Percentiles rank a stretch among this genome's conserved stretches.
Conservation (phyloP, 805 yeast genomes). For the Yamadazyma laniorum region DNA sequence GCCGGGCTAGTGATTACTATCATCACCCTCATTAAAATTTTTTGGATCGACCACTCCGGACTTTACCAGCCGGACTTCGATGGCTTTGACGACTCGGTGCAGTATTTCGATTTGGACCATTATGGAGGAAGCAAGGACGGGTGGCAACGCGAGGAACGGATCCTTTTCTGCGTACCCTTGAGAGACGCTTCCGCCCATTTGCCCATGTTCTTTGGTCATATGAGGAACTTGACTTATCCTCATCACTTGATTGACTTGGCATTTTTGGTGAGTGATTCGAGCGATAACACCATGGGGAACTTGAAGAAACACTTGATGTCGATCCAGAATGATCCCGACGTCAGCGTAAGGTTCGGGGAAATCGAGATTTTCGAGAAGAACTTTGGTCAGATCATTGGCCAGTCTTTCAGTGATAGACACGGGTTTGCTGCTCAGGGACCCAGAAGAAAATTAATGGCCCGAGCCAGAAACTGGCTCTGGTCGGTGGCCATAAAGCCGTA, state of each 20-base stretch:
- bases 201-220: slow-evolving; percentile 83
- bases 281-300: slow-evolving; percentile 79
- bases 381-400: slow-evolving; percentile 91
- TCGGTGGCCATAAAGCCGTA: slow-evolving; percentile 84
- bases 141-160: slow-evolving; percentile 76
- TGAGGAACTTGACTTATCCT: slow-evolving; percentile 79
- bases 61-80: slow-evolving; percentile 35
- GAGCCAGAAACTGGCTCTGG: slow-evolving; percentile 92
- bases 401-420: slow-evolving; percentile 88
- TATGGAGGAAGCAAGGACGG: slow-evolving; percentile 69
- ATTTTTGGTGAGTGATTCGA: slow-evolving; percentile 85
- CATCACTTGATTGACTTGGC: slow-evolving; percentile 80
- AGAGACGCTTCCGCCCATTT: slow-evolving; percentile 90
- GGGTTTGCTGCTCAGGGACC: slow-evolving; percentile 97
- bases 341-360: slow-evolving; percentile 67
- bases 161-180: slow-evolving; percentile 82
- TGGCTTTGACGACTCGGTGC: slow-evolving; percentile 39
- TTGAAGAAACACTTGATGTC: slow-evolving; percentile 55
- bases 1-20: slow-evolving; percentile 12
- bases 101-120: slow-evolving; percentile 69
- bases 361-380: slow-evolving; percentile 86
- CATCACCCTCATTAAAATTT: slow-evolving; percentile 15
- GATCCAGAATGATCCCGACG: slow-evolving; percentile 66
- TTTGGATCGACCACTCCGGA: slow-evolving; percentile 10
- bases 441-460: slow-evolving; percentile 90